Percentiles rank a stretch among this genome's conserved stretches.
Conservation (phyloP, 805 yeast species). For the Tetrapisispora phaffii region DNA sequence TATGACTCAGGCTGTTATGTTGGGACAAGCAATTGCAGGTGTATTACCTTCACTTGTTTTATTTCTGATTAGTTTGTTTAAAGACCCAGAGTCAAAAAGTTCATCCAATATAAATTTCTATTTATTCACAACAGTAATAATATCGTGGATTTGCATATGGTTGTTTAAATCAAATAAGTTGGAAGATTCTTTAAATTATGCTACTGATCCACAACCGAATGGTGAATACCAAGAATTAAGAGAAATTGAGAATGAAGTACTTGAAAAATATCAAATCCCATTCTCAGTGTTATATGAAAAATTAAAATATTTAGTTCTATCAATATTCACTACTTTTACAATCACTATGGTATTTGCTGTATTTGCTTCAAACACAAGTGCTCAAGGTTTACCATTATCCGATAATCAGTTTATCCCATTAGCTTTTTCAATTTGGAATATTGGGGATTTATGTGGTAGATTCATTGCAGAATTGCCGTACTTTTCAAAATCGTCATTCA, state of each 20-base stretch:
- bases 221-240: neutral
- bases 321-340: constrained; percentile 66
- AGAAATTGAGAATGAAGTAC: constrained; percentile 6
- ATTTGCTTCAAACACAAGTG: constrained; percentile 66
- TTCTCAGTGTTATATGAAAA: constrained; percentile 51
- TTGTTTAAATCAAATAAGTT: constrained; percentile 20
- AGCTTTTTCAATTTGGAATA: constrained; percentile 76
- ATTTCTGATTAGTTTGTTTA: constrained; percentile 39
- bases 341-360: constrained; percentile 76
- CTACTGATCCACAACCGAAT: neutral
- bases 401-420: constrained; percentile 55
- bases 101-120: constrained; percentile 27
- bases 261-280: constrained; percentile 40
- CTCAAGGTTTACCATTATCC: constrained; percentile 26
- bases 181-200: constrained; percentile 8
- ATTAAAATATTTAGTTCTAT: constrained; percentile 49
- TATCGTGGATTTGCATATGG: constrained; percentile 18
- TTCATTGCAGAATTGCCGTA: constrained; percentile 42
- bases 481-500: constrained; percentile 14
- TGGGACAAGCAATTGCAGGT: constrained; percentile 92
- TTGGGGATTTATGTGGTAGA: constrained; percentile 80
- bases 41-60: constrained; percentile 65
- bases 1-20: constrained; percentile 83
- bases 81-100: constrained; percentile 13
- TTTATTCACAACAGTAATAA: constrained; percentile 28